A percentile compares a stretch with the other conserved stretches of the same genome.
Conservation (phyloP, 1,139 yeast genomes). For the Yamadazyma siamensis region DNA sequence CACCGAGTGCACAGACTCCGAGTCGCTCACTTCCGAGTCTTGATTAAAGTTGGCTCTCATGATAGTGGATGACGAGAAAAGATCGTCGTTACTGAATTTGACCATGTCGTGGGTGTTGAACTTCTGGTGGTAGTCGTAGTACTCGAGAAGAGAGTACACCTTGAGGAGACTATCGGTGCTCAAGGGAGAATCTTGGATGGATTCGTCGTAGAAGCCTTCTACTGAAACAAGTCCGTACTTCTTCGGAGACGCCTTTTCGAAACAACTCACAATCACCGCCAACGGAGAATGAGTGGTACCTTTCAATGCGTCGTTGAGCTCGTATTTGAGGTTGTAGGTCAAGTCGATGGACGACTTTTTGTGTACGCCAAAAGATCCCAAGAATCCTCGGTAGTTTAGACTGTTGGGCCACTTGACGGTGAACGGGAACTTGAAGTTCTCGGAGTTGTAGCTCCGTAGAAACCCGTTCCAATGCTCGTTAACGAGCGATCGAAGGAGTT, state of each 20-base stretch:
- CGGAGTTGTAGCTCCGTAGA: slow-evolving; percentile 23
- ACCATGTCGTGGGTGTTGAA: slow-evolving; percentile 19
- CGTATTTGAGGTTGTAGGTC: slow-evolving; percentile 13
- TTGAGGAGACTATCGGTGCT: slow-evolving; percentile 18
- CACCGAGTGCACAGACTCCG: slow-evolving; percentile 8
- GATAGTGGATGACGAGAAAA: slow-evolving; percentile 18
- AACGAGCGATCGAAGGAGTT: slow-evolving; percentile 17
- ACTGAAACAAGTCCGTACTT: slow-evolving; percentile 31
- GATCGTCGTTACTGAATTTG: slow-evolving; percentile 14
- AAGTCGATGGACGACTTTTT: slow-evolving; percentile 32
- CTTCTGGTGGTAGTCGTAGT: slow-evolving; percentile 29
- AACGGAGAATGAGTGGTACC: slow-evolving; percentile 1
- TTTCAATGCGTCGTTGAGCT: slow-evolving; percentile 15
- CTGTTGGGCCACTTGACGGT: slow-evolving; percentile 36
- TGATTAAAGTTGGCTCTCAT: slow-evolving; percentile 12
- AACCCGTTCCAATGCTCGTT: slow-evolving; percentile 31
- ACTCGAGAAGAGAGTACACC: slow-evolving; percentile 34
- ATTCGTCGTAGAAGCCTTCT: slow-evolving; percentile 12
- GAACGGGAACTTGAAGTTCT: slow-evolving; percentile 20
- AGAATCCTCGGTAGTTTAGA: slow-evolving; percentile 34
- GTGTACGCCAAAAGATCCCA: slow-evolving; percentile 28
- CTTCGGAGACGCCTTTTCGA: slow-evolving; percentile 25
- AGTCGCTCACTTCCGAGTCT: slow-evolving; percentile 8
- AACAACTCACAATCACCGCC: slow-evolving; percentile 28
- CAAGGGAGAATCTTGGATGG: slow-evolving; percentile 7